Evolutionary conservation across 331 rosid species (phyloP).

Genomic region (Telfairia occidentalis): DNA sequence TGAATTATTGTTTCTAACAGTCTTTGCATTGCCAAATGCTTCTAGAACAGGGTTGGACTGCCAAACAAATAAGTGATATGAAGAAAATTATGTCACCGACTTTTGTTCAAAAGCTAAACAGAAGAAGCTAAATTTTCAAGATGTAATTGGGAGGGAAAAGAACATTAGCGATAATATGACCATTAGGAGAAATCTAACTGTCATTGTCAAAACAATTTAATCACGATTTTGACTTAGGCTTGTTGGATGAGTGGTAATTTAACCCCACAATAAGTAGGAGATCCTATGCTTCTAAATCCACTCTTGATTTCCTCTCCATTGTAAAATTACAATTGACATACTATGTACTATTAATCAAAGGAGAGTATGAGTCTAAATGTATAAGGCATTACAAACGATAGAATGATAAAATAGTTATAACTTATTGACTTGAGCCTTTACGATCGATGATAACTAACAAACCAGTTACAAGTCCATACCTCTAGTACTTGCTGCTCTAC

Average conservation of each 20-base stretch:
- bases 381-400: neutral
- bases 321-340: neutral
- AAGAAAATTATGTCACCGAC: neutral
- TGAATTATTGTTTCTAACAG: conserved; percentile 81
- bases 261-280: neutral
- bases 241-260: neutral
- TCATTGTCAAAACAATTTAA: neutral
- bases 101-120: conserved; percentile 7
- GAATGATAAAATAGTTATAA: neutral
- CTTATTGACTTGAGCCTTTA: neutral
- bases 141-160: neutral
- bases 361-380: neutral
- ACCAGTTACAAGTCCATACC: conserved; percentile 21
- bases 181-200: neutral
- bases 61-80: conserved; percentile 14
- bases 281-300: neutral
- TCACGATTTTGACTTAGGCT: neutral
- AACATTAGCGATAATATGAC: neutral
- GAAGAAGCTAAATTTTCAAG: conserved; percentile 10
- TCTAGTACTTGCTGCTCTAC: conserved; percentile 63
- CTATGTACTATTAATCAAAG: neutral
- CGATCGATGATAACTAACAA: neutral
- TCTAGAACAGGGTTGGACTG: conserved; percentile 95
- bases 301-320: neutral
- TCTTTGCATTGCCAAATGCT: conserved; percentile 95